phyloP scores from a whole-genome alignment of 139 green algal species.

The Micromonas pusilla region DNA sequence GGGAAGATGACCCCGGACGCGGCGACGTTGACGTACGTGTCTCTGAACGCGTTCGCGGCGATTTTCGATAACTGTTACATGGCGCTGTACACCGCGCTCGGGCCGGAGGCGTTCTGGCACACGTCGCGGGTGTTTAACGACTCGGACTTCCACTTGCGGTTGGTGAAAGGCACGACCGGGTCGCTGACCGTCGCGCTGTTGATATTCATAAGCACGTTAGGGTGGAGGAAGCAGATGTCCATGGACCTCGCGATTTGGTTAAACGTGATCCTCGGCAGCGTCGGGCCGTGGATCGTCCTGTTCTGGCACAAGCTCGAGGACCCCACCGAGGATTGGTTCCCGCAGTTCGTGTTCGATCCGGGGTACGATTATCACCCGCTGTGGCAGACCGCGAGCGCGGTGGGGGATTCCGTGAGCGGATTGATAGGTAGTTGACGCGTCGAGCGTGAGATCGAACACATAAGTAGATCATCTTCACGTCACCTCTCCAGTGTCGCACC shows the following conservation, averaged over 20 bases:
- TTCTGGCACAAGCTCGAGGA: conserved; percentile 29
- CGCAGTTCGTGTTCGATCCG: conserved; percentile 31
- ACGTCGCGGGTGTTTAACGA: conserved; percentile 25
- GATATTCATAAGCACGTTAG: conserved; percentile 25
- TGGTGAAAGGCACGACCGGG: conserved; percentile 22
- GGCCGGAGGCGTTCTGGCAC: conserved; percentile 30
- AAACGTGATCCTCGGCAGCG: conserved; percentile 15
- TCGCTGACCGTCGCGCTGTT: conserved; percentile 21
- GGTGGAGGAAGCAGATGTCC: conserved; percentile 16
- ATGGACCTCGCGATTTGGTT: conserved; percentile 24
- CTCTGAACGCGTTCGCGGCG: conserved; percentile 21
- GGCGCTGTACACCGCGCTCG: conserved; percentile 22
- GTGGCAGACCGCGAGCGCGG: neutral
- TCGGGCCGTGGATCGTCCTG: conserved; percentile 29
- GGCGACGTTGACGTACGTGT: conserved; percentile 25
- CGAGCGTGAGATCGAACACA: neutral
- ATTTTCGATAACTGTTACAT: conserved; percentile 33
- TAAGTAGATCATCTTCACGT: too few relatives aligned
- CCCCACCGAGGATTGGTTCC: conserved; percentile 13
- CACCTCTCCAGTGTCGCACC: too few relatives aligned
- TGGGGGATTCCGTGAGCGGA: neutral
- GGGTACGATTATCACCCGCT: conserved; percentile 15
- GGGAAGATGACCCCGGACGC: conserved; percentile 18
- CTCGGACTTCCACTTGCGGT: conserved; percentile 24
- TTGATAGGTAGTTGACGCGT: neutral